phyloP scores from a whole-genome alignment of 768 basidiomycete species.

The Lactarius deliciosus region DNA sequence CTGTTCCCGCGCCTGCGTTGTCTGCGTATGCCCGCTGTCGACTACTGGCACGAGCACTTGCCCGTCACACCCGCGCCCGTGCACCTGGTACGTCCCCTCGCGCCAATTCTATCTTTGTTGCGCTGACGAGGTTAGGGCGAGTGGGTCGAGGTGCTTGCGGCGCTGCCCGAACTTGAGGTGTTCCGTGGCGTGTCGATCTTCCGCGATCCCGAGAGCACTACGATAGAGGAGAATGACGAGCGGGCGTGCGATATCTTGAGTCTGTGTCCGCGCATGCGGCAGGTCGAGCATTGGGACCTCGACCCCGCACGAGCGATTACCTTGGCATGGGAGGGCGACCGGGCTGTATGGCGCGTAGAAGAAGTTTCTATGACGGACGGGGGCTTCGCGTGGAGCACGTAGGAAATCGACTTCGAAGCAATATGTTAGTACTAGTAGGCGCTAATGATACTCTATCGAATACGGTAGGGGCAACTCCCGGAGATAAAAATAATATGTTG shows the following conservation, averaged over 20 bases:
- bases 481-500: no score
- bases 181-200: conserved; percentile 13
- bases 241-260: conserved; percentile 6
- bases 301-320: background rate
- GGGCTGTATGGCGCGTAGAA: background rate
- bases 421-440: background rate
- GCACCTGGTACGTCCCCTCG: background rate
- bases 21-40: conserved; percentile 8
- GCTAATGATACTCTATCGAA: no score
- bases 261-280: conserved; percentile 1
- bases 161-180: conserved; percentile 8
- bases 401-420: background rate
- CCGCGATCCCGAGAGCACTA: background rate
- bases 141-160: background rate
- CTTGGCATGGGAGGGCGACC: background rate
- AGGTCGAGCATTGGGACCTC: conserved; percentile 15
- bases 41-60: conserved; percentile 12
- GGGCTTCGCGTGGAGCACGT: background rate
- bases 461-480: no score
- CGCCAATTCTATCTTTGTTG: background rate
- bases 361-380: background rate
- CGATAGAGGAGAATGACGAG: conserved; percentile 8
- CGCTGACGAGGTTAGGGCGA: background rate
- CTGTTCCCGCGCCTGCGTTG: conserved; percentile 2
- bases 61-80: conserved; percentile 2